Base-by-base conservation (phyloP, 1,139 yeast species). In the Debaryomycetaceae sp. region DNA sequence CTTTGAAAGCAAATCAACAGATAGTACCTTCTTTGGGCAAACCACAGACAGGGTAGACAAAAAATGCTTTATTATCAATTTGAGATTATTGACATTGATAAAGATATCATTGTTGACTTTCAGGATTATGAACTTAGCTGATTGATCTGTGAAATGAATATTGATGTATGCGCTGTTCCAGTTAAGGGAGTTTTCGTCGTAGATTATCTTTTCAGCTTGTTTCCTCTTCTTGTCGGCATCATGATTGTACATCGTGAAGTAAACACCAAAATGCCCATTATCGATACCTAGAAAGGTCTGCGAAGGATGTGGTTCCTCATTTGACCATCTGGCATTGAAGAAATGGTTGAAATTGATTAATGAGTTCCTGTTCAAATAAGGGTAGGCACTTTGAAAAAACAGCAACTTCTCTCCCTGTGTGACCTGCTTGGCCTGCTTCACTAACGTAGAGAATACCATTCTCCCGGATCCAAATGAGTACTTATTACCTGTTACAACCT, bases 261-360 rank as follows among this genome's bases (percentile, higher is more conserved):
- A 74, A 37, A 74, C 57, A 0, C 78, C 79, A 53, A 72, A 74
- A 48, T 74, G 78, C 13, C 78, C 79, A 34, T 58, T 52, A 41
- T 66, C 69, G 13, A 74, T 66, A 11, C 63, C 58, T 46, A 71
- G 58, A 49, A 60, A 67, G 6, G 50, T 52, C 11, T 49, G 48
- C 36, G 64, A 65, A 41, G 69, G 68, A 43, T 67, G 69, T 2
- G 73, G 72, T 11, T 64, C 70, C 14, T 60, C 65, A 40, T 56
- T 61, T 34, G 42, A 41, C 69, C 72, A 66, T 29, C 46, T 46
- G 23, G 45, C 53, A 31, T 52, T 58, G 47, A 55, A 59, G 38
- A 55, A 57, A 38, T 57, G 56, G 37, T 59, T 52, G 47, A 58
- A 61, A 8, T 46, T 13, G n/a, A 52, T 49, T 27, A 66, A 38